Conservation (phyloP, 768 basidiomycete genomes). For the Lanmaoa pseudosensibilis region DNA sequence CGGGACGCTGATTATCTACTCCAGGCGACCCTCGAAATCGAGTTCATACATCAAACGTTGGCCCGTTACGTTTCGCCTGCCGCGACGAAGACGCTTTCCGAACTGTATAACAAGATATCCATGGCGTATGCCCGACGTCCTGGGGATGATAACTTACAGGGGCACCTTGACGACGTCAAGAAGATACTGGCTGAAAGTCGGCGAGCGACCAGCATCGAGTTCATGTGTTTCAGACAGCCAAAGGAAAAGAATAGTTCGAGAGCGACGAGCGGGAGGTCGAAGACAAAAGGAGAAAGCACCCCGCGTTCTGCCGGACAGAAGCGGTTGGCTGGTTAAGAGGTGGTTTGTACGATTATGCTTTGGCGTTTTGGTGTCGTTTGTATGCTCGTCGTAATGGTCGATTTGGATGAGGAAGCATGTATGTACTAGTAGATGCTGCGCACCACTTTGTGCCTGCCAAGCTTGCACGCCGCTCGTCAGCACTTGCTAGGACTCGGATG, state of each 20-base stretch:
- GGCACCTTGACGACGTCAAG: conserved; percentile 87
- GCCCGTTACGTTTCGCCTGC: conserved; percentile 80
- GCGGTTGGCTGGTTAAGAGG: conserved; percentile 9
- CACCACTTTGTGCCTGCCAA: not conserved
- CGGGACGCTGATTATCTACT: not conserved
- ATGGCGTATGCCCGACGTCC: conserved; percentile 85
- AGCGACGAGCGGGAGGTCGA: conserved; percentile 16
- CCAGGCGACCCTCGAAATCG: conserved; percentile 97
- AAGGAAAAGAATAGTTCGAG: conserved; percentile 41
- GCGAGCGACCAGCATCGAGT: conserved; percentile 90
- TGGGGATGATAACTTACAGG: conserved; percentile 84
- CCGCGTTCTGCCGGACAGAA: conserved; percentile 24
- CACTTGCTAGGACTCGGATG: too few species aligned
- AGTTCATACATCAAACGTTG: conserved; percentile 97
- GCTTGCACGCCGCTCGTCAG: not conserved
- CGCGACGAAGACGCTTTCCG: conserved; percentile 83
- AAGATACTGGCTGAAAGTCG: conserved; percentile 86
- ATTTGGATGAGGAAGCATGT: too few species aligned
- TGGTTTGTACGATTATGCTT: not conserved
- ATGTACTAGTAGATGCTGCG: too few species aligned
- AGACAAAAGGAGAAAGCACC: conserved; percentile 16
- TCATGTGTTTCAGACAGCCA: conserved; percentile 85
- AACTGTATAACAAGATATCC: conserved; percentile 93
- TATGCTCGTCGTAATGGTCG: not conserved
- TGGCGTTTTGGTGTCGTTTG: not conserved